A percentile compares a stretch with the other conserved stretches of the same genome.
Conservation (phyloP, 768 basidiomycete species). For the Tulasnella sp. region DNA sequence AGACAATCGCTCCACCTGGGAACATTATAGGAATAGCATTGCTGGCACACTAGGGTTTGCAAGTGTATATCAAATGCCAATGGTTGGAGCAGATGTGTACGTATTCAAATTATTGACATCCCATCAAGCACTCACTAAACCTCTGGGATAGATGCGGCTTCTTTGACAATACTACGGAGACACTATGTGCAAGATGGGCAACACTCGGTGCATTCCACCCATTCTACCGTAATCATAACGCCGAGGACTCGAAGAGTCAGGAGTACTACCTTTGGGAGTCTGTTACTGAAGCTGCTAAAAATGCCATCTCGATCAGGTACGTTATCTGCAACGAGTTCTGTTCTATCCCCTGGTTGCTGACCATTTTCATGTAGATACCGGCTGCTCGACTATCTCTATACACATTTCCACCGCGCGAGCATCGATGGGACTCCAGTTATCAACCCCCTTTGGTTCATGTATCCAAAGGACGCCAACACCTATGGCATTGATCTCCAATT, state of each 20-base stretch:
- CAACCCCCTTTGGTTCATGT: conserved; percentile 66
- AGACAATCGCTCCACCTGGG: conserved; percentile 66
- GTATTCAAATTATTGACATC: too few species aligned
- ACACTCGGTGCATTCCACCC: conserved; percentile 70
- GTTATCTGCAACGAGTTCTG: conserved; percentile 68
- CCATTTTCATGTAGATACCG: conserved; percentile 29
- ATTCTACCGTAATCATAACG: conserved; percentile 72
- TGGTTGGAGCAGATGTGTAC: conserved; percentile 75
- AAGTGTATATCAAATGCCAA: conserved; percentile 65
- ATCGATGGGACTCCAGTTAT: conserved; percentile 53
- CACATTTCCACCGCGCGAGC: conserved; percentile 58
- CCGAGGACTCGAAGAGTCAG: conserved; percentile 51
- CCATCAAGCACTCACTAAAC: too few species aligned
- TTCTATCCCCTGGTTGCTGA: conserved; percentile 30
- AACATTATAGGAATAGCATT: conserved; percentile 55
- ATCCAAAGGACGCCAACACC: conserved; percentile 53
- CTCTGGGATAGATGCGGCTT: conserved; percentile 64
- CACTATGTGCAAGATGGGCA: conserved; percentile 79
- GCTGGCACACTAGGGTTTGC: conserved; percentile 74
- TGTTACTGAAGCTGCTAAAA: conserved; percentile 59
- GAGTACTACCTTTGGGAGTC: conserved; percentile 75
- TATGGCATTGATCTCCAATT: conserved; percentile 56
- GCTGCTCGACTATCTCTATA: conserved; percentile 35
- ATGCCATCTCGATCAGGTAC: conserved; percentile 59
- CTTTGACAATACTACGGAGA: conserved; percentile 60